Evolutionary conservation across 495 filamentous ascomycete genomes (phyloP).

Genomic region (Hypoxylon subgilvum): DNA sequence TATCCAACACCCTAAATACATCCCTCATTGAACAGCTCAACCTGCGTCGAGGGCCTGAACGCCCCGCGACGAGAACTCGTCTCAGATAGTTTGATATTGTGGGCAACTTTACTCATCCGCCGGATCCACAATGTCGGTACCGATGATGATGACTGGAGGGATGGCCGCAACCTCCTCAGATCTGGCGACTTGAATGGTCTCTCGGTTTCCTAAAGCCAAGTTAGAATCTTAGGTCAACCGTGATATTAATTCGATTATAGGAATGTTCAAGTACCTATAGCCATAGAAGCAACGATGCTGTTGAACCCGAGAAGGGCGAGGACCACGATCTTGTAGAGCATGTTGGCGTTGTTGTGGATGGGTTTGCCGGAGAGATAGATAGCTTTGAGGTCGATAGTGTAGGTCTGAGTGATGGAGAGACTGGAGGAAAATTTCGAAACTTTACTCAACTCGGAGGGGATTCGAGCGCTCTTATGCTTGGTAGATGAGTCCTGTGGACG

Average conservation of each 20-base stretch:
- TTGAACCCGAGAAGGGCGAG: conserved; percentile 15
- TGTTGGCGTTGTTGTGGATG: not conserved
- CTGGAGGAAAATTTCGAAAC: too few relatives aligned
- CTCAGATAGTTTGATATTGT: not conserved
- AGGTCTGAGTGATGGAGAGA: too few relatives aligned
- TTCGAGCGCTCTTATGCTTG: too few relatives aligned
- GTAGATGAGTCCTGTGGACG: too few relatives aligned
- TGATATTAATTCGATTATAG: not conserved
- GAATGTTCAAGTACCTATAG: conserved; percentile 7
- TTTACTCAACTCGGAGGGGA: too few relatives aligned
- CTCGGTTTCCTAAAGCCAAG: conserved; percentile 6
- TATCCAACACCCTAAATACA: not conserved
- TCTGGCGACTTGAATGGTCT: conserved; percentile 3
- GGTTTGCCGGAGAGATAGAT: not conserved
- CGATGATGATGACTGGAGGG: conserved; percentile 9
- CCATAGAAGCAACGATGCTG: conserved; percentile 17
- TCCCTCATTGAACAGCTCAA: not conserved
- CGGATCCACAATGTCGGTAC: not conserved
- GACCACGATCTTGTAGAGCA: conserved; percentile 18
- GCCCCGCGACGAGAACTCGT: not conserved
- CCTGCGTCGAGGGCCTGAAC: not conserved
- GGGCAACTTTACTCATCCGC: conserved; percentile 4
- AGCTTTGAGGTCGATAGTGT: not conserved
- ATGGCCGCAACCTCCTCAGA: not conserved
- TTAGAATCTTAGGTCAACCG: not conserved